These are phyloP conservation scores for Neurospora sp. DNA, from an alignment of 495 filamentous ascomycete genomes.

Conservation along the genomic window DNA sequence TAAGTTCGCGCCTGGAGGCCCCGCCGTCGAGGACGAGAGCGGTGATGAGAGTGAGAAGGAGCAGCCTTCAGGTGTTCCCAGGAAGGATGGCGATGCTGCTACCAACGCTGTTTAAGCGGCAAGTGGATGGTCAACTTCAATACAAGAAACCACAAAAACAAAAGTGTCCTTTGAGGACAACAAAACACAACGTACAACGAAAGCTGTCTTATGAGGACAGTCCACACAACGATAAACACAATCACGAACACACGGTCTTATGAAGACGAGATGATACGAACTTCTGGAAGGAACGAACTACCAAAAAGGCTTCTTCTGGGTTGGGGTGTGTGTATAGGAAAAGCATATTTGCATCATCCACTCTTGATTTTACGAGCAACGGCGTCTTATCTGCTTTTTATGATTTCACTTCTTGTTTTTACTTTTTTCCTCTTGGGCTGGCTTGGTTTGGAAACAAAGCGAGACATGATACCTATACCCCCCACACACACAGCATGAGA, in stretches of 20 bases:
- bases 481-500: neutral
- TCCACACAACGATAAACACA: neutral
- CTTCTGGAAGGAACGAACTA: neutral
- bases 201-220: neutral
- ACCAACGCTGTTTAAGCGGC: neutral
- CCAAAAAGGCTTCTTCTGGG: neutral
- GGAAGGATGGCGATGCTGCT: conserved; percentile 15
- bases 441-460: neutral
- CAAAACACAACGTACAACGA: neutral
- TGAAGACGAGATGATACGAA: neutral
- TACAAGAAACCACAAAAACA: neutral
- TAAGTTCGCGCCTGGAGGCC: conserved; percentile 18
- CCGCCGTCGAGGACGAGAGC: neutral
- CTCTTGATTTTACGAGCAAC: neutral
- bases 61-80: neutral
- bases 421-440: neutral
- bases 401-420: neutral
- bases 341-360: neutral
- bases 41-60: conserved; percentile 1
- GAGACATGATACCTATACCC: neutral
- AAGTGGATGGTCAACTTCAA: neutral
- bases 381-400: neutral
- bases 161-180: neutral
- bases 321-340: neutral
- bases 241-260: neutral